Base-by-base conservation (phyloP, 805 yeast species). In the Blastobotrys parvus region DNA sequence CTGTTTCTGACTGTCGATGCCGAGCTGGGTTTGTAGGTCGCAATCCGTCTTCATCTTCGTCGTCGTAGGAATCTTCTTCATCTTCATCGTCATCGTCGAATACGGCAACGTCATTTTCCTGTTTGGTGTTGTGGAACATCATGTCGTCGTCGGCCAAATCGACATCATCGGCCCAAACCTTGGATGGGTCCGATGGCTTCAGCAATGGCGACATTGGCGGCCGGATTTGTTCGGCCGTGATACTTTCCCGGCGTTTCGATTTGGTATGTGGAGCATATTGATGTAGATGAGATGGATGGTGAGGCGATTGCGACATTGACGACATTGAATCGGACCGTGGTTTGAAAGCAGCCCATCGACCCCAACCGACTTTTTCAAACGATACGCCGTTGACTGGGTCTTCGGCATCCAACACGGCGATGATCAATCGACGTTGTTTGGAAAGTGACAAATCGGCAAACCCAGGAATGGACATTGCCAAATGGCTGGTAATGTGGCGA, bases 351-450 rank as follows among this genome's bases (percentile, higher is more conserved):
- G 83, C 83, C 97, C 97, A 89, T 61, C 89, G 94, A 46, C 97
- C 97, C 97, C 97, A 89, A 18, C 97, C 96, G 25, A 89, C 87
- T 64, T 89, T 89, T 57, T 87, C 94, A 64, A 89, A 89, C 21
- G 45, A 45, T 4, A 60, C 60, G 45, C 73, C 71, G 44, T 76
- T 80, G 34, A 61, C 67, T 1, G 70, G 52, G 54, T 78, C 85
- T 7, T 84, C 82, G 50, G 76, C 74, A 53, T 87, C 95, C 64
- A 89, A 73, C 32, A 89, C 92, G 11, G 88, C 78, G 81, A 89
- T 89, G 23, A 89, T 89, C 45, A 89, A 72, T 46, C 97, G 71
- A 57, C 97, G 74, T 63, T 89, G 96, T 58, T 89, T 89, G 8
- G 94, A 84, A 17, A 87, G 70, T 1, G 94, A 82, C 44, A 89